Evolutionary conservation across 1,284 basidiomycete genomes (phyloP).

Genomic region (Fomitopsis pinicola): DNA sequence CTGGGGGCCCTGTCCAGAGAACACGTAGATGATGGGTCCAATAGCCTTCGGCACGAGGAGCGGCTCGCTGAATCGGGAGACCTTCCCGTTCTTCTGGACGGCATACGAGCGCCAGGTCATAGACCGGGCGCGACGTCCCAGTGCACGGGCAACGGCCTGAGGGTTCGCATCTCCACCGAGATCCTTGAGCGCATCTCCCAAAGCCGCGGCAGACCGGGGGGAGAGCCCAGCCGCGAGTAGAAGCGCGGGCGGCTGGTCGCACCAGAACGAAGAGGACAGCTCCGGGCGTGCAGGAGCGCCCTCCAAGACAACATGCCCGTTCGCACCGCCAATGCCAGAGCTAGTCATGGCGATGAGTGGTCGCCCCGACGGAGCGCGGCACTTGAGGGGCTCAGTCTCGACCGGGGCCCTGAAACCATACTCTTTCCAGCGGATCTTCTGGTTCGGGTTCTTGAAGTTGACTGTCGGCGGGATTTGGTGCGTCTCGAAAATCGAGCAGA

Average conservation of each 20-base stretch:
- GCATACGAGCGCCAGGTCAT: conserved; percentile 32
- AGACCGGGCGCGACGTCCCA: conserved; percentile 25
- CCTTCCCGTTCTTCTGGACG: conserved; percentile 2
- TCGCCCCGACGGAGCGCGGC: conserved; percentile 27
- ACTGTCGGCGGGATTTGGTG: conserved; percentile 36
- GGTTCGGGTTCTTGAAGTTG: conserved; percentile 33
- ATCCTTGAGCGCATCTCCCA: conserved; percentile 5
- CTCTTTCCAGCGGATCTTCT: conserved; percentile 35
- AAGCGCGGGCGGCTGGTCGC: conserved; percentile 19
- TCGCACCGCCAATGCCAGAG: conserved; percentile 42
- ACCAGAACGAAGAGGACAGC: conserved; percentile 1
- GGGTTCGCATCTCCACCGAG: conserved; percentile 26
- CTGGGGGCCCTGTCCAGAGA: conserved; percentile 9
- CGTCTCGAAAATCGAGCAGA: conserved; percentile 33
- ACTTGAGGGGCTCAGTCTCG: conserved; percentile 19
- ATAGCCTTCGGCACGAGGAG: conserved; percentile 21
- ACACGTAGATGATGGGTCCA: conserved; percentile 29
- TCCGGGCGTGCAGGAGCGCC: conserved; percentile 19
- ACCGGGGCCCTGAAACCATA: conserved; percentile 24
- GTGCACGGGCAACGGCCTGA: conserved; percentile 8
- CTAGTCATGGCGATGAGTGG: conserved; percentile 35
- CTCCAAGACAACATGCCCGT: conserved; percentile 37
- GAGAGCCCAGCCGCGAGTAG: conserved; percentile 33
- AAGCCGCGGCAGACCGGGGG: conserved; percentile 22
- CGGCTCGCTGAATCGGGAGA: conserved; percentile 20